Evolutionary conservation across 129 eudicot genomes (phyloP), one percentile per base, ranked within the genome.

Genomic region (Centella asiatica): DNA sequence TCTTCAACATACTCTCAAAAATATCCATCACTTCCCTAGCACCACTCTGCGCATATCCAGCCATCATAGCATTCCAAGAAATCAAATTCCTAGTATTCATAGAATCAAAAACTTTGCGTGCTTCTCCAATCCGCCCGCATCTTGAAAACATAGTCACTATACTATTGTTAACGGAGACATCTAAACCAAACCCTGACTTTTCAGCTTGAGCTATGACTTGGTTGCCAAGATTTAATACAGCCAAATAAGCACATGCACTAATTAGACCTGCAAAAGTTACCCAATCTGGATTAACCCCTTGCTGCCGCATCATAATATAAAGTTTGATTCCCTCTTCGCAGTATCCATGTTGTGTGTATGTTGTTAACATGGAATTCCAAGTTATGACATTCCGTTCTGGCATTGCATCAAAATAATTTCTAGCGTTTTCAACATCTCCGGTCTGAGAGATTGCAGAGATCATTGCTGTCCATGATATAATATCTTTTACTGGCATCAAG

Each of bases 391-490:
- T 81, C 34, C 83, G 73, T 51, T 81, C 83, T 0, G 87, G 87
- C 87, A 81, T 81, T 64, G 64, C 58, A 67, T 81, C 62, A n/a
- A 81, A 77, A 68, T 63, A 77, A 19, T 77, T 70, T 54, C 74
- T 42, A 71, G 80, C 83, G 34, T 70, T 74, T 65, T 64, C 83
- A 17, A 74, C 63, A 45, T 74, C 54, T 14, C 87, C 76, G 17
- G 11, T 64, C 58, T 74, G 75, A 25, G 75, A 81, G 44, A 73
- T 73, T 24, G 73, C 73, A 3, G 87, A 67, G 56, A 81, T 71
- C 87, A 81, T 77, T 42, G 87, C 54, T 20, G 83, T 81, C 87
- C 87, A 77, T 36, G 87, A 77, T 70, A 81, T 81, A 18, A 74
- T 68, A 67, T 81, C 80, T 70, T 49, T 81, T 49, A 25, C 40